A percentile compares a stretch with the other conserved stretches of the same genome.
Evolutionary conservation across 352 stramenopile genomes (phyloP).

Genomic region (Globisporangium ultimum): DNA sequence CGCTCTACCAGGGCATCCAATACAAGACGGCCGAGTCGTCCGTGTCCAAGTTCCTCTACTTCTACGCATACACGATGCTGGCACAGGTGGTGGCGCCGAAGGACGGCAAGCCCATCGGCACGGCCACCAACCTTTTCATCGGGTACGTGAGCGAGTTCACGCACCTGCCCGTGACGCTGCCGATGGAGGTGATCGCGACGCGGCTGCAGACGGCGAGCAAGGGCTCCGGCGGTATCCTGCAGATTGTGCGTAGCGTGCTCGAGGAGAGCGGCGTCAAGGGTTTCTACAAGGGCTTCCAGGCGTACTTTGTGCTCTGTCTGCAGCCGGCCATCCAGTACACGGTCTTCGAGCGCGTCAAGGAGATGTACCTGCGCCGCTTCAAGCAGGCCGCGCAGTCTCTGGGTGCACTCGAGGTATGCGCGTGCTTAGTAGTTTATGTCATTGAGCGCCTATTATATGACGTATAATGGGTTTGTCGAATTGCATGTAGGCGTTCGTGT

Average conservation of each 20-base stretch:
- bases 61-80: slow-evolving; percentile 87
- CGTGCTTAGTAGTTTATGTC: slow-evolving; percentile 4
- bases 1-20: slow-evolving; percentile 78
- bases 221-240: slow-evolving; percentile 33
- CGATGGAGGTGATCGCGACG: slow-evolving; percentile 88
- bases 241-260: slow-evolving; percentile 65
- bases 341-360: slow-evolving; percentile 91
- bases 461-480: slow-evolving; percentile 24
- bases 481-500: slow-evolving; percentile 86
- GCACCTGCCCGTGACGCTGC: slow-evolving; percentile 80
- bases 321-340: slow-evolving; percentile 98
- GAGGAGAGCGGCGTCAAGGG: slow-evolving; percentile 59
- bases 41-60: slow-evolving; percentile 89
- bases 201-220: slow-evolving; percentile 67
- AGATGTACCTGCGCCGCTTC: slow-evolving; percentile 60
- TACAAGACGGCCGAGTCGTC: slow-evolving; percentile 84
- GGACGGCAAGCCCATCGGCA: slow-evolving; percentile 61
- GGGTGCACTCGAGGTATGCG: slow-evolving; percentile 57
- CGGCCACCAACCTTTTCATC: slow-evolving; percentile 65
- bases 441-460: slow-evolving; percentile 6
- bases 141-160: slow-evolving; percentile 82
- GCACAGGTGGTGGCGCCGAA: slow-evolving; percentile 53
- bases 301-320: slow-evolving; percentile 94
- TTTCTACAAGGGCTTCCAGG: slow-evolving; percentile 88
- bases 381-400: slow-evolving; percentile 56